Evolutionary conservation across 177 flowering plant species (phyloP), one percentile per base, ranked within the genome.

Genomic region (Vitis hybrid): DNA sequence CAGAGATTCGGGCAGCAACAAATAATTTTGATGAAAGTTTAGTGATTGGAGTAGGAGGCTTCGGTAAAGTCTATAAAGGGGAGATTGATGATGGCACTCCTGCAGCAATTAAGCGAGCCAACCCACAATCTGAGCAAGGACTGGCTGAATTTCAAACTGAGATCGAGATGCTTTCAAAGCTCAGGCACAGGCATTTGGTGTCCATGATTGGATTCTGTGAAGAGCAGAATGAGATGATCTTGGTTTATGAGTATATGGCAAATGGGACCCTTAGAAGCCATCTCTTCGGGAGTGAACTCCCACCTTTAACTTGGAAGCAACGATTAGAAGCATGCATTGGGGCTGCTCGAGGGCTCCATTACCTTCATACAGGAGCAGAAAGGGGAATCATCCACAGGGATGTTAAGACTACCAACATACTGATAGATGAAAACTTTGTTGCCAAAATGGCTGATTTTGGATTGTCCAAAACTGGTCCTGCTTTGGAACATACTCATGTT

Each of bases 401-500:
- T 75, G 91, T 90, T 15, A 91, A 91, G 81, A 90, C 94, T 2
- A 91, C 91, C 46, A 91, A 91, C 81, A 91, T 91, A 11, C 72
- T 91, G 24, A 71, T 90, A 60, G 91, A 90, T 66, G 91, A 84
- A 57, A 76, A 84, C 50, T 91, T 86, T 61, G 92, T 90, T 0
- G 91, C 94, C 0, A 91, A 91, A 65, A 81, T 91, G 87, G 83
- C 97, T 5, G 97, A 92, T 75, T 92, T 92, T 63, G 97, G 97
- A 71, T 67, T 92, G 64, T 92, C 94, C 2, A 90, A 84, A 79
- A 76, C 81, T 13, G 93, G 94, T 56, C 93, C 94, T 35, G 69
- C 91, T 8, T 65, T 83, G 70, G 94, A 91, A 11, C 90, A 84
- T 32, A 88, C 91, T 16, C 93, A 90, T 73, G 94, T 89, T 52